Percentiles rank a stretch among this genome's conserved stretches.
Conservation (phyloP, 2,329 filamentous ascomycete species). For the Colletotrichum caudatum region DNA sequence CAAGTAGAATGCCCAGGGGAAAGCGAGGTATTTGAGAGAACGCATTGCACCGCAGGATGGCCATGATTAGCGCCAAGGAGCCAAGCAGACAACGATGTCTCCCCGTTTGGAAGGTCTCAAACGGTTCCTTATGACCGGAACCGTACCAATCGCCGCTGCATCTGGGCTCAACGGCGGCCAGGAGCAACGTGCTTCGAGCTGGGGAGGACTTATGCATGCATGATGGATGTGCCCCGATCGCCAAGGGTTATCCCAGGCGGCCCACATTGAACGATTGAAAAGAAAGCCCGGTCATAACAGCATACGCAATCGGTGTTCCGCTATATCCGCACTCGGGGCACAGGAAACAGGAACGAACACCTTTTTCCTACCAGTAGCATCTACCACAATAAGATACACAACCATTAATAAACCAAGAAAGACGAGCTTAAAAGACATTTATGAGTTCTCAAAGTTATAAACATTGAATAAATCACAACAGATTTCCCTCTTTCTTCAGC, state of each 20-base stretch:
- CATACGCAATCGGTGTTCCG: not conserved
- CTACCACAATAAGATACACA: too few relatives aligned
- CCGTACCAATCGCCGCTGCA: not conserved
- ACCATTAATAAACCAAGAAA: too few relatives aligned
- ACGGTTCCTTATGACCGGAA: not conserved
- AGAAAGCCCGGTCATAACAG: not conserved
- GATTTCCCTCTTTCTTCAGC: too few relatives aligned
- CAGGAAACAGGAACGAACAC: too few relatives aligned
- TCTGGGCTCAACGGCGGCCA: not conserved
- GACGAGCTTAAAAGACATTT: too few relatives aligned
- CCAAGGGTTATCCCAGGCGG: constrained; percentile 25
- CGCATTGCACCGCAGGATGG: constrained; percentile 12
- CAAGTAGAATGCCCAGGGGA: not conserved
- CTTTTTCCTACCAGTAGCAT: too few relatives aligned
- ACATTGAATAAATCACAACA: too few relatives aligned
- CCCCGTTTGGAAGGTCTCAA: constrained; percentile 1
- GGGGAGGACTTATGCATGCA: constrained; percentile 7
- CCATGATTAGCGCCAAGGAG: not conserved
- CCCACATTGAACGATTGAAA: constrained; percentile 6
- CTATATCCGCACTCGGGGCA: not conserved
- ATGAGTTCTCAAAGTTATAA: too few relatives aligned
- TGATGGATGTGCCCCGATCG: not conserved
- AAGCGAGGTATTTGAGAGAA: constrained; percentile 26
- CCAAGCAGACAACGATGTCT: not conserved
- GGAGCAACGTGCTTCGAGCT: not conserved